A percentile compares a stretch with the other conserved stretches of the same genome.
Conservation (phyloP, 2,329 filamentous ascomycete species). For the Colletotrichum sp. region DNA sequence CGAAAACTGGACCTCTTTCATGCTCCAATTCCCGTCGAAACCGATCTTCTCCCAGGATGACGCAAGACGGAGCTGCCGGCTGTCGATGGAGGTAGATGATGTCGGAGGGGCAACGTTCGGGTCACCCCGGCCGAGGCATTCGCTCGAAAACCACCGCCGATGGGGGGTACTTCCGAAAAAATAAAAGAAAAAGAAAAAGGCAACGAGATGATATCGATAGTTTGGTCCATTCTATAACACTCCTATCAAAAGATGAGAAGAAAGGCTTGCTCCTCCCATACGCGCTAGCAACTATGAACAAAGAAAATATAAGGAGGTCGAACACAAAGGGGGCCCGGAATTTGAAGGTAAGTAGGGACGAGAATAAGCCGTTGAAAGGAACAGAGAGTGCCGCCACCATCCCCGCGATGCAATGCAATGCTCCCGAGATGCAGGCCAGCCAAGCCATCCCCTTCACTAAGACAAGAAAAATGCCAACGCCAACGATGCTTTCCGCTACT, state of each 20-base stretch:
- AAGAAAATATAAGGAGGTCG: not conserved
- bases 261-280: not conserved
- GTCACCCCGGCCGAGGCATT: not conserved
- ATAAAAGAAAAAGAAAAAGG: not conserved
- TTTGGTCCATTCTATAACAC: not conserved
- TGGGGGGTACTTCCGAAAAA: not conserved
- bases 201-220: not conserved
- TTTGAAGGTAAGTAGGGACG: not conserved
- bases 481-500: not conserved
- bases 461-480: not conserved
- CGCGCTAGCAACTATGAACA: not conserved
- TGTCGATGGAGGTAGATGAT: not conserved
- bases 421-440: constrained; percentile 14
- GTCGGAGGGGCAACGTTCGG: not conserved
- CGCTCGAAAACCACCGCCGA: not conserved
- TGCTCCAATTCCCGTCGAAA: not conserved
- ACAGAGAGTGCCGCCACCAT: not conserved
- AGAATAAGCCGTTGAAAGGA: not conserved
- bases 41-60: not conserved
- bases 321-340: not conserved
- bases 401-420: constrained; percentile 14
- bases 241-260: not conserved
- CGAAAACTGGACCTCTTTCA: not conserved
- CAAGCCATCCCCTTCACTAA: not conserved
- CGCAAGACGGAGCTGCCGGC: not conserved